These are phyloP conservation scores for Aspergillus brunneoviolaceus DNA, from an alignment of 2,329 filamentous ascomycete genomes.

Conservation along the genomic window DNA sequence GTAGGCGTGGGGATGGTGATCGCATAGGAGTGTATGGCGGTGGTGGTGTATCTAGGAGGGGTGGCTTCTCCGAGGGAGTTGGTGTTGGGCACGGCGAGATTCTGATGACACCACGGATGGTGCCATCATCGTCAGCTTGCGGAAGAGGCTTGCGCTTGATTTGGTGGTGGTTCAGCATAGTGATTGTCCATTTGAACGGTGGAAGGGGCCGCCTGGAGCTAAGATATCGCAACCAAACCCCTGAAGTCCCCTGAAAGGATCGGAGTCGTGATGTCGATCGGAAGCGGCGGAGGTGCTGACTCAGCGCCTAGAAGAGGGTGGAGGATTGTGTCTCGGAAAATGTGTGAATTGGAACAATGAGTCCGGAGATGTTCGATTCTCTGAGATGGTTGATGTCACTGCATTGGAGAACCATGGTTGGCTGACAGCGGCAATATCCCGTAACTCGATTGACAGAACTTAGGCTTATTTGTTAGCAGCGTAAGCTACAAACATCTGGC, in stretches of 20 bases:
- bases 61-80: background rate
- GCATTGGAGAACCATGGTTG: no score
- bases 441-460: no score
- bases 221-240: background rate
- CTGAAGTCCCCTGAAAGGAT: background rate
- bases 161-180: background rate
- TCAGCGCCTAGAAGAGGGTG: background rate
- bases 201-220: background rate
- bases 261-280: constrained; percentile 4
- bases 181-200: background rate
- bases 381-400: no score
- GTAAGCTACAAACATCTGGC: no score
- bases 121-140: background rate
- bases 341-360: no score
- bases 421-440: no score
- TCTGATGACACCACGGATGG: background rate
- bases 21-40: background rate
- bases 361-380: no score
- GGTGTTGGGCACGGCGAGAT: background rate
- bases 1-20: background rate
- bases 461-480: no score
- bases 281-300: background rate
- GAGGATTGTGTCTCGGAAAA: no score
- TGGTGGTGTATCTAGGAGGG: background rate
- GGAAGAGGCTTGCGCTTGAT: background rate